Base-by-base conservation (phyloP, 1,284 basidiomycete species). In the Boletus semigastroideus region DNA sequence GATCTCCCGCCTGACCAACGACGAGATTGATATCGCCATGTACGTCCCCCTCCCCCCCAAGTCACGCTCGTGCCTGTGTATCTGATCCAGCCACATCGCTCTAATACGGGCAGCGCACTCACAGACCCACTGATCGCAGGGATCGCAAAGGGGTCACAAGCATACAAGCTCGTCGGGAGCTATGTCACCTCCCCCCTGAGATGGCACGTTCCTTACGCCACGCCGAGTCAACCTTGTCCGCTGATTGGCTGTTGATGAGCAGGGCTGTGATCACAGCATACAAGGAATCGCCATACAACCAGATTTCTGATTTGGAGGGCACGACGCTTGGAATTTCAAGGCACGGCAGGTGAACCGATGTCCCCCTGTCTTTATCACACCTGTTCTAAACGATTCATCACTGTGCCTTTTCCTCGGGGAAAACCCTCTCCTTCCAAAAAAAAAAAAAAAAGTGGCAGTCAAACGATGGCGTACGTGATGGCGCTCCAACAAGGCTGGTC, bases 391-490 rank as follows among this genome's bases (percentile, higher is more conserved):
- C 13, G 7, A 20, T 10, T 7, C 10, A 14, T 10, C 17, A 12
- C 4, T 16, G 4, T 20, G 5, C 20, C 10, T 20, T n/a, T 7
- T 10, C 10, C 4, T 30, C 11, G 27, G 28, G 28, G 11, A 37
- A 19, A 17, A 20, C 27, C 6, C 4, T 2, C 10, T 7, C 10
- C 31, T 8, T 1, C 5, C 2, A 4, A 25, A 31, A n/a, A 5
- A 16, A 33, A 10, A 9, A 36, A 25, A 2, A 16, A 22, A 48
- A 91, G 89, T 58, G 92, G 92, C 28, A 91, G 84, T 58, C 88
- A 95, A 67, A 93, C 93, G 9, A 98, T 98, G 94, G 95, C 94
- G 2, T 90, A 86, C 56, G 93, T 98, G 22, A 92, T 98, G 87
- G 92, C 90, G 3, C 74, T 93, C 34, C 86, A 95, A 57, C 84